phyloP scores from a whole-genome alignment of 768 basidiomycete species.

The Omphalotus guepiniiformis region DNA sequence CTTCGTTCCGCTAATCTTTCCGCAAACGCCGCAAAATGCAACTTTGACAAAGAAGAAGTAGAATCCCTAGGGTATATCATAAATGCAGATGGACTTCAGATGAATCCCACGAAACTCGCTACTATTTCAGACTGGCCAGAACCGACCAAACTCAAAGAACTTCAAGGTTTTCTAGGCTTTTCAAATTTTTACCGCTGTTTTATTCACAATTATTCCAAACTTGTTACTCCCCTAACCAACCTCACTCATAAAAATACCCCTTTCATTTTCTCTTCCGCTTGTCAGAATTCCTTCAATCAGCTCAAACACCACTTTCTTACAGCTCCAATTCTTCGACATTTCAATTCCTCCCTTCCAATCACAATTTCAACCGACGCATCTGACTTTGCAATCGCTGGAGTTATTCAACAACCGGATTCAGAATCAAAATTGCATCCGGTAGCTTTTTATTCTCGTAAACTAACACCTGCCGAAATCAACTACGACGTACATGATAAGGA shows the following conservation, averaged over 20 bases:
- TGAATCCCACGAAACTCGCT: too few species aligned
- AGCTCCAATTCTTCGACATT: too few species aligned
- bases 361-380: conserved; percentile 17
- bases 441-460: conserved; percentile 22
- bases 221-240: too few species aligned
- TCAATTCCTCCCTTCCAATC: too few species aligned
- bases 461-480: conserved; percentile 28
- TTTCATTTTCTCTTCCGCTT: too few species aligned
- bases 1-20: conserved; percentile 14
- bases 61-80: conserved; percentile 32
- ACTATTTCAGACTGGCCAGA: conserved; percentile 26
- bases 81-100: conserved; percentile 18
- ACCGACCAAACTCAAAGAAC: conserved; percentile 18
- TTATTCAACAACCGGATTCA: conserved; percentile 14
- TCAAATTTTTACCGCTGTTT: too few species aligned
- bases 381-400: conserved; percentile 14
- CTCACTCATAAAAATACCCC: too few species aligned
- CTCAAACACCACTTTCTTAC: too few species aligned
- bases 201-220: too few species aligned
- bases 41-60: conserved; percentile 19
- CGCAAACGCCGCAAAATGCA: conserved; percentile 22
- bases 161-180: too few species aligned
- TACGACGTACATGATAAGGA: conserved; percentile 37
- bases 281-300: too few species aligned
- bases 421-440: conserved; percentile 22